Percentiles rank a stretch among this genome's conserved stretches.
These are phyloP conservation scores for Colletotrichum gigasporum DNA, from an alignment of 2,329 filamentous ascomycete species.

Conservation along the genomic window DNA sequence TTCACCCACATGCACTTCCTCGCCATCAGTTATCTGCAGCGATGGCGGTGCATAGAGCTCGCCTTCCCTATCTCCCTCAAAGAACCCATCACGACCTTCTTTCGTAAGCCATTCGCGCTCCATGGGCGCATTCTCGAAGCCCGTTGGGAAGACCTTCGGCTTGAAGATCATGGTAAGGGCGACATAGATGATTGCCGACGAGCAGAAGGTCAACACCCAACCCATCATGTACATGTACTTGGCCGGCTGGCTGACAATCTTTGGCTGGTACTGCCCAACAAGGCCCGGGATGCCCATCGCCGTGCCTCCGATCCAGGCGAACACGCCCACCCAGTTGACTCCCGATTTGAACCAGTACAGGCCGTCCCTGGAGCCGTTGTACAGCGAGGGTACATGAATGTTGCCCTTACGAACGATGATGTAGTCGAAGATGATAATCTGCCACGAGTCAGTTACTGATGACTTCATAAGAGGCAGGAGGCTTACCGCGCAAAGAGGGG, in stretches of 20 bases:
- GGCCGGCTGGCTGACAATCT: constrained; percentile 35
- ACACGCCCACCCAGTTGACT: constrained; percentile 40
- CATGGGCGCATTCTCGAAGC: constrained; percentile 29
- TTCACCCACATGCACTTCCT: constrained; percentile 15
- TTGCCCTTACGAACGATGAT: constrained; percentile 43
- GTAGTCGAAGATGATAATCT: constrained; percentile 47
- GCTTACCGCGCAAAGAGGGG: constrained; percentile 36
- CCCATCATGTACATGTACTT: constrained; percentile 43
- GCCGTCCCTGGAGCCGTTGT: constrained; percentile 36
- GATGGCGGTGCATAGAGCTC: constrained; percentile 29
- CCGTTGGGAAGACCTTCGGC: constrained; percentile 35
- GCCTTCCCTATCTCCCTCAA: constrained; percentile 33
- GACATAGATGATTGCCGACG: constrained; percentile 38
- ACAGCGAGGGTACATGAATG: constrained; percentile 42
- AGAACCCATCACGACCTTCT: constrained; percentile 37
- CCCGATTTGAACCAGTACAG: constrained; percentile 45
- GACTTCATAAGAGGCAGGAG: background rate
- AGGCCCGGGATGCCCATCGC: constrained; percentile 39
- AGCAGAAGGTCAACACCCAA: constrained; percentile 40
- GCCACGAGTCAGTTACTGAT: background rate
- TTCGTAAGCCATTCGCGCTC: constrained; percentile 37
- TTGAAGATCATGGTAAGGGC: constrained; percentile 34
- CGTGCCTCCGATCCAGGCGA: constrained; percentile 38
- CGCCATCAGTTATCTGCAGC: constrained; percentile 14
- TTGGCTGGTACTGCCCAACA: constrained; percentile 38